Evolutionary conservation across 179 eudicot genomes (phyloP).

Genomic region (Kewa caespitosa): DNA sequence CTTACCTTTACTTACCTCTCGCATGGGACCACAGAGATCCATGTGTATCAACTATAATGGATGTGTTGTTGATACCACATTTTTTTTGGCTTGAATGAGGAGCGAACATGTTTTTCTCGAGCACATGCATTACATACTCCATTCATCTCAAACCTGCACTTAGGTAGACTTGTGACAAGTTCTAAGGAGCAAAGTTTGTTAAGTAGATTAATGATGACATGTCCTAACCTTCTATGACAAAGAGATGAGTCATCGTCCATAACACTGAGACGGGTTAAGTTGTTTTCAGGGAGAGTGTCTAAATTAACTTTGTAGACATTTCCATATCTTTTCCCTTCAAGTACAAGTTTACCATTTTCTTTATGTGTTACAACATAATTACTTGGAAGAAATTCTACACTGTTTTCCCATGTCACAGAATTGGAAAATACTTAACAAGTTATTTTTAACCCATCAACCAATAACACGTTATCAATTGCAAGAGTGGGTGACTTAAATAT

Average conservation of each 20-base stretch:
- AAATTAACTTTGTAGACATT: background rate
- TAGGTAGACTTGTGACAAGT: background rate
- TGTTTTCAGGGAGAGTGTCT: background rate
- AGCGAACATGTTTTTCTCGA: background rate
- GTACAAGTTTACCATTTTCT: background rate
- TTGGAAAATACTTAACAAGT: background rate
- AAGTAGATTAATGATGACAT: background rate
- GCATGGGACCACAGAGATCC: background rate
- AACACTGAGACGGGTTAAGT: background rate
- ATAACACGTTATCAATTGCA: background rate
- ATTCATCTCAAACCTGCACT: background rate
- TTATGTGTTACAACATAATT: background rate
- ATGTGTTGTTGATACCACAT: background rate
- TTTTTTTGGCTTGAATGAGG: background rate
- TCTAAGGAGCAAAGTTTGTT: background rate
- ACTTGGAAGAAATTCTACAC: background rate
- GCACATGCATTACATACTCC: background rate
- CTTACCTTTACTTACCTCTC: background rate
- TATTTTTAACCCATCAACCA: background rate
- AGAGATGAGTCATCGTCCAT: background rate
- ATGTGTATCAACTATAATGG: background rate
- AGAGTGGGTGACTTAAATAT: background rate
- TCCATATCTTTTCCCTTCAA: too few species aligned
- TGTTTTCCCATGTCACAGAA: background rate
- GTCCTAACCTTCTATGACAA: background rate